Evolutionary conservation across 495 filamentous ascomycete species (phyloP), one percentile per base, ranked within the genome.

Genomic region (Xylaria bambusicola): DNA sequence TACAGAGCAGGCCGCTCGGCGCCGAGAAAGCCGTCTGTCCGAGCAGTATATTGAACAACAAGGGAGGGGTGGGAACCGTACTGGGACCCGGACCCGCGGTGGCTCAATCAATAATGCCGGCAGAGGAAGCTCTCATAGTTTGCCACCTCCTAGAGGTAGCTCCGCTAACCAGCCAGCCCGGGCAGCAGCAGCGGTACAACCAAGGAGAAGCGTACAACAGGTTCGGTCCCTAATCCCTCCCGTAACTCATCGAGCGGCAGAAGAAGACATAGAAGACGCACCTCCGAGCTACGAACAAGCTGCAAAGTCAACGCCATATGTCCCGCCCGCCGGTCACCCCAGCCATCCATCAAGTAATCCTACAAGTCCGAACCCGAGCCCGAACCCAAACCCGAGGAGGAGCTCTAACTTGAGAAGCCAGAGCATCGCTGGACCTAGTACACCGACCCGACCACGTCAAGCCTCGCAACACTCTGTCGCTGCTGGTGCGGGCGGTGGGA

Each of bases 271-370:
- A 3, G 83, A 86, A 47, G 84, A 81, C 0, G 86, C 88, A 3
- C 91, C 90, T 10, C 91, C 91, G 6, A 86, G 83, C 13, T 96
- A 96, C 68, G 91, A 94, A 73, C 88, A 93, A 75, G 88, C 89
- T 7, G 82, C 88, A 0, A 83, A 79, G 29, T 79, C 80, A 48
- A 80, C 78, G 6, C 80, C 81, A 6, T 92, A 91, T 61, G 73
- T 84, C 10, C 86, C 87, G 3, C 86, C 88, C 0, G 68, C 73
- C 20, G 77, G 82, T 17, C 82, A 84, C 58, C 83, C 88, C 0
- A 78, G 76, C 26, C 78, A 80, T 65, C 79, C 84, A 36, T 65
- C 65, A n/a, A 78, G 78, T 52, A 77, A 63, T 21, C 71, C 71
- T 13, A 65, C 56, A 35, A 66, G 5, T 33, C 29, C 29, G 10